Evolutionary conservation across 331 rosid species (phyloP), one percentile per base, ranked within the genome.

Genomic region (Phaseolus coccineus): DNA sequence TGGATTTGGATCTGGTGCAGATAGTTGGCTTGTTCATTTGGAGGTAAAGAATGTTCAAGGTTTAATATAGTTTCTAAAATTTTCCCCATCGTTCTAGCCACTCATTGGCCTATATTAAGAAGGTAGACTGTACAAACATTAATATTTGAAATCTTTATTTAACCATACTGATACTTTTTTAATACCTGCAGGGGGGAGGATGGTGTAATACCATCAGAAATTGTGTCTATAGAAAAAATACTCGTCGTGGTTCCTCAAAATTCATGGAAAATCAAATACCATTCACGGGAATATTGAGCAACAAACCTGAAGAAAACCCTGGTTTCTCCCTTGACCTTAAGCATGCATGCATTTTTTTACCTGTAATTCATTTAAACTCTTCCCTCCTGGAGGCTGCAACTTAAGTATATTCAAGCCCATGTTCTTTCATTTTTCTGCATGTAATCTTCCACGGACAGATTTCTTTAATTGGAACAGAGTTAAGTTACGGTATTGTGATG

Each of bases 401-500:
- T 31, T 47, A 42, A 16, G 42, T 9, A 56, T 27, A 48, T 33
- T 80, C 6, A 27, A 57, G 53, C 51, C 16, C 59, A 22, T 31
- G 5, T 81, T 61, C 64, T 31, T 30, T 80, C 61, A 47, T 59
- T 62, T 42, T 68, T 73, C 40, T 75, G 44, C 15, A 76, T 40
- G 52, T 53, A 71, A 57, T 64, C 71, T 56, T 59, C 50, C 65
- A 78, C 73, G 76, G 28, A 40, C 88, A 90, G 98, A 91, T 85
- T 94, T 94, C 87, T 94, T 90, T 80, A 92, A 92, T 86, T 94
- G 98, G 98, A 94, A 94, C 74, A 85, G 96, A 76, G 93, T 94
- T 84, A 94, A 89, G 88, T 64, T 94, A 51, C 86, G 98, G 50
- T 94, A 94, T 57, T 94, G 97, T 82, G 98, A 94, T 59, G 98